Evolutionary conservation across 2,329 filamentous ascomycete genomes (phyloP), one percentile per base, ranked within the genome.

Genomic region (Epicoccum nigrum): DNA sequence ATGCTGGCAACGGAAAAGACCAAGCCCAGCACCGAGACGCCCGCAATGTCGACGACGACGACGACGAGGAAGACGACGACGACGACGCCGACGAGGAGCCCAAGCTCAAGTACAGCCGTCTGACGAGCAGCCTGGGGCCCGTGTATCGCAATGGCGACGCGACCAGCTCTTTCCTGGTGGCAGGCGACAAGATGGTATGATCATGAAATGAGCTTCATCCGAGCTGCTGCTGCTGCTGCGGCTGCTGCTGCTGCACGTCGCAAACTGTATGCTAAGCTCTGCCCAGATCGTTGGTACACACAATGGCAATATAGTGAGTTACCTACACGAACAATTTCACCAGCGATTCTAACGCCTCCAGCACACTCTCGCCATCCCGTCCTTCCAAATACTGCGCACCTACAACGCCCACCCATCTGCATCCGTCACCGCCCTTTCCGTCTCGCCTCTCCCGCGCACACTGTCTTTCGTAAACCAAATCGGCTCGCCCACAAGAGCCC

Each of bases 91-190:
- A 97, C 5, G 93, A 97, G 15, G 93, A 97, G 74, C 95, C 94
- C 21, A 88, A 87, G 68, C 83, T 99, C 64, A 99, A 99, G 75
- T 97, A 97, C 72, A 88, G 88, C 42, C 88, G 91, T 40, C 77
- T 97, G 62, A 97, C 94, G 7, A 87, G 86, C 54, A 87, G 88
- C 65, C 77, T 99, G 55, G 85, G 83, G 20, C 79, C 88, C 34
- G 84, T 97, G 27, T 99, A 99, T 77, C 87, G 92, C 51, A 96
- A 96, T 77, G 92, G 91, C 63, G 94, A 99, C 81, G 90, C 92
- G 62, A 97, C 93, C 20, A 97, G 92, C 74, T 81, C 90, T 7
- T 96, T 96, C 71, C 77, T 95, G 41, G 90, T 96, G 41, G 89
- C 89, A 32, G 93, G 93, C 44, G 93, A 99, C 79, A 97, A 97